phyloP scores from a whole-genome alignment of 257 asterid genomes.

The Fraxinus anomala region DNA sequence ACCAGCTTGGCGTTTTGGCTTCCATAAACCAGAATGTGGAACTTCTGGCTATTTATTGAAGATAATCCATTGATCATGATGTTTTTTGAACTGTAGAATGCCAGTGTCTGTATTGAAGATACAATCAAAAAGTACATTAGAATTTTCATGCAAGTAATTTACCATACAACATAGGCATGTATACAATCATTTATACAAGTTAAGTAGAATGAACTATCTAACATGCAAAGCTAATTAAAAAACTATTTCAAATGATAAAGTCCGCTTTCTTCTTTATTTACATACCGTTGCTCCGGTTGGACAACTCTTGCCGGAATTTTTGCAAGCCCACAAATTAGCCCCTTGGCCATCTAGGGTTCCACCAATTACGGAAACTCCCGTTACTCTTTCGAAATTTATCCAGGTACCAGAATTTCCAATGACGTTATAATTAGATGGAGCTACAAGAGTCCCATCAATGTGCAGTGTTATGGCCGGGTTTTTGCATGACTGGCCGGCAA shows the following conservation, averaged over 20 bases:
- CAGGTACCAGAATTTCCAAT: constrained; percentile 44
- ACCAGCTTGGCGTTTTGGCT: constrained; percentile 38
- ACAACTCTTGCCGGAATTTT: constrained; percentile 38
- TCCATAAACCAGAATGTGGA: constrained; percentile 55
- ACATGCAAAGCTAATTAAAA: no score
- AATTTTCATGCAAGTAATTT: background rate
- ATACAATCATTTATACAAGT: constrained; percentile 4
- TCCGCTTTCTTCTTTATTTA: background rate
- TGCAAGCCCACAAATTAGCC: constrained; percentile 45
- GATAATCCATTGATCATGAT: constrained; percentile 44
- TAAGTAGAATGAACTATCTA: no score
- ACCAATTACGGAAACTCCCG: constrained; percentile 51
- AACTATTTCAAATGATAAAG: no score
- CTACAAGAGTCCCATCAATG: constrained; percentile 63
- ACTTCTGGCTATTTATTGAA: constrained; percentile 56
- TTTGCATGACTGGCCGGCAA: constrained; percentile 51
- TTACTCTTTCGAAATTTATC: constrained; percentile 55
- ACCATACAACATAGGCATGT: no score
- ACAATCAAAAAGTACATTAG: background rate
- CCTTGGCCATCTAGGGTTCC: constrained; percentile 61
- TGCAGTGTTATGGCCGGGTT: constrained; percentile 40
- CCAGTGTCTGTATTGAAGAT: constrained; percentile 39
- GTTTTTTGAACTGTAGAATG: constrained; percentile 53
- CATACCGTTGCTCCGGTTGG: constrained; percentile 49
- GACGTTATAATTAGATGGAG: constrained; percentile 49